A percentile compares a stretch with the other conserved stretches of the same genome.
These are phyloP conservation scores for Salix viminalis DNA, from an alignment of 345 rosid species.

Conservation along the genomic window DNA sequence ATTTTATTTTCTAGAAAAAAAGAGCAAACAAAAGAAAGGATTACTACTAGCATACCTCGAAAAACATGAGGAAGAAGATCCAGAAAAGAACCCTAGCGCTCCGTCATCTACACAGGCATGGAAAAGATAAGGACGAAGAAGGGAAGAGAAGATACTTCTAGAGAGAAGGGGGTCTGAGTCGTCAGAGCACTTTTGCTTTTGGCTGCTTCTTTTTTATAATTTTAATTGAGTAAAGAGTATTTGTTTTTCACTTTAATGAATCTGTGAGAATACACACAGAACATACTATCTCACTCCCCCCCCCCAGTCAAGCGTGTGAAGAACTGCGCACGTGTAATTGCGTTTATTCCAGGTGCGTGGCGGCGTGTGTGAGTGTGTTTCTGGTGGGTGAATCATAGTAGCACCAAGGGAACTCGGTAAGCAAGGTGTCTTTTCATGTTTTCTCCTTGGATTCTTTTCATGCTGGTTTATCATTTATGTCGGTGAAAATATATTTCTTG, in stretches of 20 bases:
- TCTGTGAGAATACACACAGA: conserved; percentile 28
- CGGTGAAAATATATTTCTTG: neutral
- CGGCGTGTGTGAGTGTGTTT: neutral
- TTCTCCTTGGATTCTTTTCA: neutral
- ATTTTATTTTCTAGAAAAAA: neutral
- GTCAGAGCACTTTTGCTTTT: conserved; percentile 10
- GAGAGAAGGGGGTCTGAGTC: conserved; percentile 8
- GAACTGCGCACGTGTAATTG: neutral
- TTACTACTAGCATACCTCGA: neutral
- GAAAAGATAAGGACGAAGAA: conserved; percentile 14
- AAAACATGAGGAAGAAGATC: conserved; percentile 5
- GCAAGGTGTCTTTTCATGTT: neutral
- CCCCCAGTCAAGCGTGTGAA: neutral
- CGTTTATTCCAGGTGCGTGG: neutral
- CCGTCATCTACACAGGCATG: neutral
- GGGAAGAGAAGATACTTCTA: neutral
- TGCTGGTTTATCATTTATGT: neutral
- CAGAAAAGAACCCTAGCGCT: neutral
- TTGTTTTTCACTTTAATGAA: conserved; percentile 23
- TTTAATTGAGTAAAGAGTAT: conserved; percentile 8
- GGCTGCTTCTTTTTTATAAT: neutral
- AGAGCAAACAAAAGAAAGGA: neutral
- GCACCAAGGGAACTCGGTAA: neutral
- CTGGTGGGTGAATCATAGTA: neutral
- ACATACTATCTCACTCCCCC: conserved; percentile 7